Evolutionary conservation across 2,329 filamentous ascomycete genomes (phyloP).

Genomic region (Colletotrichum orchidophilum): DNA sequence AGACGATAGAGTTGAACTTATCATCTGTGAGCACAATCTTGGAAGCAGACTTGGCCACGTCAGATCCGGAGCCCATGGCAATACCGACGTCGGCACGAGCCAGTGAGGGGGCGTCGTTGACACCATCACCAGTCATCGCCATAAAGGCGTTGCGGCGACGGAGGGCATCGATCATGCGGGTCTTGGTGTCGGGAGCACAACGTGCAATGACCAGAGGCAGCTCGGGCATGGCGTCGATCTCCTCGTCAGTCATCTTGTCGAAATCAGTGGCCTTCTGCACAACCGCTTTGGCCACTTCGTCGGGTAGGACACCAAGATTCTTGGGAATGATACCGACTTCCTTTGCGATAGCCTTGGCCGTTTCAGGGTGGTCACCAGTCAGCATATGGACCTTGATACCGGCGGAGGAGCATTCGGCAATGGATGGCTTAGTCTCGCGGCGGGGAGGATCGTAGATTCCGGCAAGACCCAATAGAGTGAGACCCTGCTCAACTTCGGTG

Average conservation of each 20-base stretch:
- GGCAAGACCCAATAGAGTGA: slow-evolving; percentile 82
- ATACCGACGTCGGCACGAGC: slow-evolving; percentile 87
- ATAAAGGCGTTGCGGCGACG: slow-evolving; percentile 80
- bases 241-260: slow-evolving; percentile 77
- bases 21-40: slow-evolving; percentile 88
- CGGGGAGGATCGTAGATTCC: slow-evolving; percentile 90
- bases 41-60: slow-evolving; percentile 84
- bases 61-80: slow-evolving; percentile 88
- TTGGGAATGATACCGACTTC: slow-evolving; percentile 81
- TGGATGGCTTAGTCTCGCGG: slow-evolving; percentile 78
- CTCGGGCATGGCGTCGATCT: slow-evolving; percentile 80
- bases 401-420: slow-evolving; percentile 74
- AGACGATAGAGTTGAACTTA: slow-evolving; percentile 87
- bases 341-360: slow-evolving; percentile 79
- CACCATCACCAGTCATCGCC: slow-evolving; percentile 90
- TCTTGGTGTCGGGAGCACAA: slow-evolving; percentile 87
- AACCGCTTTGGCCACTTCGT: slow-evolving; percentile 71
- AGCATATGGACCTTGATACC: slow-evolving; percentile 87
- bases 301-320: slow-evolving; percentile 67
- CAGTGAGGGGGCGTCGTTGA: slow-evolving; percentile 86
- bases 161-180: slow-evolving; percentile 89
- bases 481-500: slow-evolving; percentile 69
- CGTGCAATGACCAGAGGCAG: slow-evolving; percentile 85
- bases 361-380: slow-evolving; percentile 83
- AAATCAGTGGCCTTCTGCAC: slow-evolving; percentile 83